Evolutionary conservation across 2,329 filamentous ascomycete genomes (phyloP), one percentile per base, ranked within the genome.

Genomic region (Sclerotinia glacialis): DNA sequence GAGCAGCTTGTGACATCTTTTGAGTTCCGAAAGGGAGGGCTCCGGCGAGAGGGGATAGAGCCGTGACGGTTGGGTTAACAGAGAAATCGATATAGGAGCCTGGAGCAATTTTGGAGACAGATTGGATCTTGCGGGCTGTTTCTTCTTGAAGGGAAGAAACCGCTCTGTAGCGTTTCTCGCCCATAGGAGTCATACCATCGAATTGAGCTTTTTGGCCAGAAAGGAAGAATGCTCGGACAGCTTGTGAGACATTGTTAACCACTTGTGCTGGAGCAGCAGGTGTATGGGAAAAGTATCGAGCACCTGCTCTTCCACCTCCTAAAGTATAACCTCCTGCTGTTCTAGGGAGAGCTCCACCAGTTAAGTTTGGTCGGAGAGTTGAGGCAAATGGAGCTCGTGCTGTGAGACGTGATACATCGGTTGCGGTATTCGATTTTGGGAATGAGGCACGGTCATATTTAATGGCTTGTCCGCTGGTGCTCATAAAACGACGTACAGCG

Each of bases 181-280:
- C 93, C 14, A 84, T 86, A 21, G 85, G 78, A 65, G 89, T 87
- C 53, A 89, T 77, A 16, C 94, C 94, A 76, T 97, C 91, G 73
- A 93, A 97, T 67, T 91, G 90, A 12, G 90, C 89, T 77, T 93
- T 95, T 74, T 96, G 88, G 0, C 95, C 95, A 0, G 91, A 93
- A n/a, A 97, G 83, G 79, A 92, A 89, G 79, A 99, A 97, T 16
- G 93, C 93, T 64, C 95, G 88, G 74, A 98, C 89, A 6, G 93
- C 95, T 72, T 93, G 89, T 16, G 92, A 96, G n/a, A 97, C 94
- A 78, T 97, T 97, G 78, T 95, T 90, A 62, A 98, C 86, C 56
- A 98, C 92, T 77, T 98, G 92, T 1, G 93, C 92, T 49, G 92
- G 93, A 9, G 89, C 86, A 12, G 91, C 89, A 1, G 94, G 92